Evolutionary conservation across 2,329 filamentous ascomycete species (phyloP).

Genomic region (Cercospora zeina): DNA sequence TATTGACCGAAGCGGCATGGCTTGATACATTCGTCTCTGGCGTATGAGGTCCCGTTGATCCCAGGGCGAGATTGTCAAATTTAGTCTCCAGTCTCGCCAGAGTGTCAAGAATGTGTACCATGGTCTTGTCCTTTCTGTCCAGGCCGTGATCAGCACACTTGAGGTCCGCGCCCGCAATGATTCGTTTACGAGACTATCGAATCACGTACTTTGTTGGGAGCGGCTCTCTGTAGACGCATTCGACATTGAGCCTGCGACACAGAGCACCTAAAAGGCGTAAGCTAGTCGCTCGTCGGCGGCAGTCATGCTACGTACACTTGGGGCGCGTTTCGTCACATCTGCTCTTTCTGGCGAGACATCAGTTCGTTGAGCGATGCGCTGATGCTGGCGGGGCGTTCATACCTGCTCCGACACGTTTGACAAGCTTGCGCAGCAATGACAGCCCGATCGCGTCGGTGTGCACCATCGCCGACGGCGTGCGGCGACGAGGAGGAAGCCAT

Average conservation of each 20-base stretch:
- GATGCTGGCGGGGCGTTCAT: constrained; percentile 3
- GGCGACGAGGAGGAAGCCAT: constrained; percentile 4
- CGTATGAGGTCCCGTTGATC: constrained; percentile 18
- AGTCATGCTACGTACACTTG: constrained; percentile 48
- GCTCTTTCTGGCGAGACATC: constrained; percentile 54
- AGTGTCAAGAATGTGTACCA: constrained; percentile 61
- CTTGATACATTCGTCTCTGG: constrained; percentile 26
- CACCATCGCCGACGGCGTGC: constrained; percentile 28
- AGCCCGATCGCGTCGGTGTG: constrained; percentile 48
- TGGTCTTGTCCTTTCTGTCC: constrained; percentile 62
- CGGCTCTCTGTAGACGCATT: constrained; percentile 62
- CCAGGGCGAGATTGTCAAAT: constrained; percentile 49
- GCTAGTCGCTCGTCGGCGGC: background rate
- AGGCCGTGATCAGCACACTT: background rate
- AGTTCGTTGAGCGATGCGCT: background rate
- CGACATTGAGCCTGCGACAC: constrained; percentile 58
- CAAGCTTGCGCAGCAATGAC: constrained; percentile 58
- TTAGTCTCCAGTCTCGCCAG: constrained; percentile 58
- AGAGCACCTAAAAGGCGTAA: constrained; percentile 45
- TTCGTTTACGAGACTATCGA: background rate
- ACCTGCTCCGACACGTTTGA: constrained; percentile 56
- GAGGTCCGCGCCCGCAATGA: background rate
- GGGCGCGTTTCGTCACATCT: constrained; percentile 65
- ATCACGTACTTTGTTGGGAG: constrained; percentile 62
- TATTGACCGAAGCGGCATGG: constrained; percentile 16